phyloP scores from a whole-genome alignment of 2,329 filamentous ascomycete genomes.

The Rhinocladiella mackenziei region DNA sequence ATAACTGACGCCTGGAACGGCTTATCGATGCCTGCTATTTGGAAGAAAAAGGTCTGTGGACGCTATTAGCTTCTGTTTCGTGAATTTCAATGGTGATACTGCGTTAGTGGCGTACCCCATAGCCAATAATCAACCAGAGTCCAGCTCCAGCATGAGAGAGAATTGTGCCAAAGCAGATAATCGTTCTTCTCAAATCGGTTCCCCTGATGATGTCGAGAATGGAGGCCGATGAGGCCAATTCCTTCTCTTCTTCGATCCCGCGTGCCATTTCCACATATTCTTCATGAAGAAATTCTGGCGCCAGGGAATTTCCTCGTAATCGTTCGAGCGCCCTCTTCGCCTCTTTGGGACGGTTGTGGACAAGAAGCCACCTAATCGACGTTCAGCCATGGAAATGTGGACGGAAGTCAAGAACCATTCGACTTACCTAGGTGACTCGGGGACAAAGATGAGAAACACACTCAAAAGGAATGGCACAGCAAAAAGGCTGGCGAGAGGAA shows the following conservation, averaged over 20 bases:
- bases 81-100: background rate
- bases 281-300: slow-evolving; percentile 13
- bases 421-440: slow-evolving; percentile 43
- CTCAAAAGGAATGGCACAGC: slow-evolving; percentile 48
- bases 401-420: background rate
- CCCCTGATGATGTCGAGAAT: slow-evolving; percentile 35
- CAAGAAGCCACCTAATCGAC: slow-evolving; percentile 17
- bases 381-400: background rate
- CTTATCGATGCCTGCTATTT: slow-evolving; percentile 30
- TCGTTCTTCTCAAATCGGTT: slow-evolving; percentile 32
- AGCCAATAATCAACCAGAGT: slow-evolving; percentile 16
- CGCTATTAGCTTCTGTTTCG: background rate
- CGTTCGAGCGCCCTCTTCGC: slow-evolving; percentile 13
- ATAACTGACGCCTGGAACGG: slow-evolving; percentile 34
- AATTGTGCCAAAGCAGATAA: slow-evolving; percentile 56
- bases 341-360: slow-evolving; percentile 20
- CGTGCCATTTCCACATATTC: slow-evolving; percentile 28
- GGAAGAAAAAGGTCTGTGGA: slow-evolving; percentile 54
- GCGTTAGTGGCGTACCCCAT: background rate
- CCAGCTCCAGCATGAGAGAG: slow-evolving; percentile 29
- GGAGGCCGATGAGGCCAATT: slow-evolving; percentile 15
- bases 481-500: slow-evolving; percentile 46
- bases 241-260: slow-evolving; percentile 19
- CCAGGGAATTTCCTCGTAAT: slow-evolving; percentile 16
- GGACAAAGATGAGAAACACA: slow-evolving; percentile 45